phyloP scores from a whole-genome alignment of 1,139 yeast species.

The Protomyces inundatus region DNA sequence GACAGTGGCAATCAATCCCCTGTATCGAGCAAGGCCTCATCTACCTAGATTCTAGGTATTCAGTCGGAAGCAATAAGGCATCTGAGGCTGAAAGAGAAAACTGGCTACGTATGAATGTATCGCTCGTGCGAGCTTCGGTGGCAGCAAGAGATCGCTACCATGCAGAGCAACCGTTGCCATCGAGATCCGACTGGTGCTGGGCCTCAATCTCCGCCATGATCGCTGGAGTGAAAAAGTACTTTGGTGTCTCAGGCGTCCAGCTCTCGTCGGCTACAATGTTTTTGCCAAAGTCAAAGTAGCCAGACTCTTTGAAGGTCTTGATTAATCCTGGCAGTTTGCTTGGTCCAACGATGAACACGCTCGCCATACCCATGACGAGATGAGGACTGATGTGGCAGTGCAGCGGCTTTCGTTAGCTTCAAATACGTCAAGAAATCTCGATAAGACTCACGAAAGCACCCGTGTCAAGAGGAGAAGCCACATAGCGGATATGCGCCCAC shows the following conservation, averaged over 20 bases:
- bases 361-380: slow-evolving; percentile 21
- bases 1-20: too few species aligned
- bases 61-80: too few species aligned
- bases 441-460: slow-evolving; percentile 7
- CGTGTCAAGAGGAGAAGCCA: slow-evolving; percentile 13
- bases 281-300: neutral
- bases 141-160: too few species aligned
- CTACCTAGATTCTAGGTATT: too few species aligned
- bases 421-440: neutral
- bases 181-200: too few species aligned
- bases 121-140: too few species aligned
- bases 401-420: neutral
- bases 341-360: slow-evolving; percentile 9
- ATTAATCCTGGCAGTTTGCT: slow-evolving; percentile 1
- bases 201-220: neutral
- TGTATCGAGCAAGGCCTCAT: too few species aligned
- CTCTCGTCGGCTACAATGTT: neutral
- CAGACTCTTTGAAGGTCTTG: neutral
- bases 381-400: slow-evolving; percentile 26
- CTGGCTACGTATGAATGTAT: too few species aligned
- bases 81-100: too few species aligned
- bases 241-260: slow-evolving; percentile 1
- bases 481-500: slow-evolving; percentile 3
- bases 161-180: too few species aligned
- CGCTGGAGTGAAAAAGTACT: neutral